Conservation (phyloP, 129 eudicot genomes). For the Heracleum sosnowskyi region DNA sequence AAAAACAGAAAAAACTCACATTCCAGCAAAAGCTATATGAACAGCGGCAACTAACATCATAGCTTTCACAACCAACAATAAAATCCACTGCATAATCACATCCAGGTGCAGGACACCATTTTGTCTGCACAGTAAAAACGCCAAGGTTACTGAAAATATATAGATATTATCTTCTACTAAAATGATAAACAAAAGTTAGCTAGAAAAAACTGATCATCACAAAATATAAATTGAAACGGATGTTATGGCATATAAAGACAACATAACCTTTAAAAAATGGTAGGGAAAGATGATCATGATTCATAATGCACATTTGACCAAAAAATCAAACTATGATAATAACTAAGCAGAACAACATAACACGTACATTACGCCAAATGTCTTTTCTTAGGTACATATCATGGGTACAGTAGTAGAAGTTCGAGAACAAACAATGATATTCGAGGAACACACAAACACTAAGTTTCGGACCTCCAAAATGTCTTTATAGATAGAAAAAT, state of each 20-base stretch:
- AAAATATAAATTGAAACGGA: not conserved
- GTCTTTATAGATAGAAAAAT: not conserved
- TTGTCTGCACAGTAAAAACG: conserved; percentile 36
- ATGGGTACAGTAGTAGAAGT: not conserved
- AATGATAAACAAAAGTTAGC: not conserved
- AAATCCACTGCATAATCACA: conserved; percentile 81
- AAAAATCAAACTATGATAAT: not conserved
- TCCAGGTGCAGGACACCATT: conserved; percentile 95
- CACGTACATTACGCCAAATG: not conserved
- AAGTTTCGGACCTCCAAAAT: not conserved
- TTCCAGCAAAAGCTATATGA: conserved; percentile 77
- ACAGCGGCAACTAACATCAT: conserved; percentile 70
- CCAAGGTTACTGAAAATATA: not conserved
- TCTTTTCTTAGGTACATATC: not conserved
- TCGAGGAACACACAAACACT: not conserved
- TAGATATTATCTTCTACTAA: not conserved
- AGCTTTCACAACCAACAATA: conserved; percentile 72
- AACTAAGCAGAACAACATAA: not conserved
- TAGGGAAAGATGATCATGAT: not conserved
- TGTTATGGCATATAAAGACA: not conserved
- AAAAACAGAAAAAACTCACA: conserved; percentile 29
- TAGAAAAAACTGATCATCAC: not conserved
- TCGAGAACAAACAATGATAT: not conserved
- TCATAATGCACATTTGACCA: not conserved
- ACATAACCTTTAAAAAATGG: not conserved